A percentile compares a stretch with the other conserved stretches of the same genome.
Conservation (phyloP, 2,329 filamentous ascomycete species). For the Byssothecium circinans region DNA sequence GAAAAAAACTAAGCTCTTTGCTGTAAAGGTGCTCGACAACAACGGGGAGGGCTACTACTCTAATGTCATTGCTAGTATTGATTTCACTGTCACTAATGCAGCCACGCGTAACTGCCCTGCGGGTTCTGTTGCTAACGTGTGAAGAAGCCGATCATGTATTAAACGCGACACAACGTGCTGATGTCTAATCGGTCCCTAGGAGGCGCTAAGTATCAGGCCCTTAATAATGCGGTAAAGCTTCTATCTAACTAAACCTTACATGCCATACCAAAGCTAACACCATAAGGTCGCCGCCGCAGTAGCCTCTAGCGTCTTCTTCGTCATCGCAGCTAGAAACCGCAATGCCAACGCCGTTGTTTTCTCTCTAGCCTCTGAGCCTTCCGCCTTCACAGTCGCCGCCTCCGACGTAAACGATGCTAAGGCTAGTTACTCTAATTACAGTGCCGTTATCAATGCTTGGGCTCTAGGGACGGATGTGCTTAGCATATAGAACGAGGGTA, state of each 20-base stretch:
- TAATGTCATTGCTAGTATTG: slow-evolving; percentile 25
- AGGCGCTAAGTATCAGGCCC: slow-evolving; percentile 21
- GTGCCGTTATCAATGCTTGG: slow-evolving; percentile 39
- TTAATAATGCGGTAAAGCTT: slow-evolving; percentile 25
- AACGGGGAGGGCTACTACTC: slow-evolving; percentile 26
- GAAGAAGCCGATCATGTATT: slow-evolving; percentile 1
- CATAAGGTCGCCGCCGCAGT: slow-evolving; percentile 34
- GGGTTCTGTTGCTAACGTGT: slow-evolving; percentile 29
- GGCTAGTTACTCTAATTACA: slow-evolving; percentile 42
- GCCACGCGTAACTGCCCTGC: slow-evolving; percentile 24
- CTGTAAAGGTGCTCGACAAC: slow-evolving; percentile 41
- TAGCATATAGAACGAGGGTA: slow-evolving; percentile 49
- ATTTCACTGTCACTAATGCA: slow-evolving; percentile 16
- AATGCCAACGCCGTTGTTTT: slow-evolving; percentile 24
- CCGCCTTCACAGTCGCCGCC: slow-evolving; percentile 45
- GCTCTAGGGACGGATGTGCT: slow-evolving; percentile 45
- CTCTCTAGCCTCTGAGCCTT: slow-evolving; percentile 39
- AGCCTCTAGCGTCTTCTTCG: slow-evolving; percentile 39
- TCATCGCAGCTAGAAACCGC: slow-evolving; percentile 43
- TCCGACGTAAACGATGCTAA: slow-evolving; percentile 32
- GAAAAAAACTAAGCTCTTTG: slow-evolving; percentile 38
- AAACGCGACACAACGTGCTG: neutral
- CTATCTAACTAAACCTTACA: neutral
- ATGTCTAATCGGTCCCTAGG: slow-evolving; percentile 31
- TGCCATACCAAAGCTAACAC: slow-evolving; percentile 3